A percentile compares a stretch with the other conserved stretches of the same genome.
phyloP scores from a whole-genome alignment of 306 rosid species.

The Prunus persica region Prunus_persica_NCBIv2 NC_034014.1:4844501-4845000 shows the following conservation, averaged over 20 bases:
- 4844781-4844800: neutral
- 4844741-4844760: constrained; percentile 71
- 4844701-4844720: constrained; percentile 46
- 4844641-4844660: constrained; percentile 15
- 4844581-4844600: constrained; percentile 21
- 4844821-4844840: neutral
- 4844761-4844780: constrained; percentile 72
- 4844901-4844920: neutral
- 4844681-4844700: constrained; percentile 52
- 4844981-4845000: neutral
- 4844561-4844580: constrained; percentile 32
- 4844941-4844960: no score
- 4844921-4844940: neutral
- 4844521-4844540: constrained; percentile 29
- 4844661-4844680: constrained; percentile 59
- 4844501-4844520: constrained; percentile 23
- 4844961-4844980: neutral
- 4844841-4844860: neutral
- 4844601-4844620: constrained; percentile 22
- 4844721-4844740: constrained; percentile 47
- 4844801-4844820: no score
- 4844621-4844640: neutral
- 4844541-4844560: constrained; percentile 40
- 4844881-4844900: neutral
- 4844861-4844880: neutral